Evolutionary conservation across 345 rosid species (phyloP).

Genomic region (Rubroshorea leprosula): DNA sequence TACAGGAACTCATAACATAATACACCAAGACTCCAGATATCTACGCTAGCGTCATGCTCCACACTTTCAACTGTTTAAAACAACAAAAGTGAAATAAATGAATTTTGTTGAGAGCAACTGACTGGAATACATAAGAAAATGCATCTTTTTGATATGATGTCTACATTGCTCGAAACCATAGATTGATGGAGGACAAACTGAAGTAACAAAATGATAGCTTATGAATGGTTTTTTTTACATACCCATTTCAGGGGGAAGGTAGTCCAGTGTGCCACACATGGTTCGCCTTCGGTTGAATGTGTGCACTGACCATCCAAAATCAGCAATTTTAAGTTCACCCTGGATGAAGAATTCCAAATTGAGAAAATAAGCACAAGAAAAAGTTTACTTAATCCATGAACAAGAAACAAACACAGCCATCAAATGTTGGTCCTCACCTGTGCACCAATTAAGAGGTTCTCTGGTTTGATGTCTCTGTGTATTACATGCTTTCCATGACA

Average conservation of each 20-base stretch:
- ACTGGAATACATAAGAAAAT: neutral
- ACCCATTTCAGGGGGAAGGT: conserved; percentile 99
- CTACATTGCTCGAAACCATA: neutral
- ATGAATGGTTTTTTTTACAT: conserved; percentile 12
- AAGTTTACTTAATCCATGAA: neutral
- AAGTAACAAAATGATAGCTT: neutral
- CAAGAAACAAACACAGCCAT: neutral
- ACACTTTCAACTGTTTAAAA: conserved; percentile 68
- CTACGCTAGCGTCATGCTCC: conserved; percentile 95
- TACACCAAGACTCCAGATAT: conserved; percentile 98
- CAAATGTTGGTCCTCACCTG: conserved; percentile 40
- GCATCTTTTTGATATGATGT: neutral
- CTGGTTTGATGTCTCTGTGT: conserved; percentile 97
- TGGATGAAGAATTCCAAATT: conserved; percentile 21
- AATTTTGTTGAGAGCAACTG: neutral
- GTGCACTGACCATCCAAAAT: conserved; percentile 99
- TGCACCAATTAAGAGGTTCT: conserved; percentile 79
- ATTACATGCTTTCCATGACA: conserved; percentile 99
- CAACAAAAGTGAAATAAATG: neutral
- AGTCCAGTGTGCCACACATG: conserved; percentile 97
- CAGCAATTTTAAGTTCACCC: conserved; percentile 99
- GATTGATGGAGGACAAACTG: neutral
- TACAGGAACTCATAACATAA: conserved; percentile 89
- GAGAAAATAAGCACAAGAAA: conserved; percentile 14
- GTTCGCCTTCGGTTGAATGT: conserved; percentile 95